Base-by-base conservation (phyloP, 148 eudicot genomes). In the Cornus suecica region DNA sequence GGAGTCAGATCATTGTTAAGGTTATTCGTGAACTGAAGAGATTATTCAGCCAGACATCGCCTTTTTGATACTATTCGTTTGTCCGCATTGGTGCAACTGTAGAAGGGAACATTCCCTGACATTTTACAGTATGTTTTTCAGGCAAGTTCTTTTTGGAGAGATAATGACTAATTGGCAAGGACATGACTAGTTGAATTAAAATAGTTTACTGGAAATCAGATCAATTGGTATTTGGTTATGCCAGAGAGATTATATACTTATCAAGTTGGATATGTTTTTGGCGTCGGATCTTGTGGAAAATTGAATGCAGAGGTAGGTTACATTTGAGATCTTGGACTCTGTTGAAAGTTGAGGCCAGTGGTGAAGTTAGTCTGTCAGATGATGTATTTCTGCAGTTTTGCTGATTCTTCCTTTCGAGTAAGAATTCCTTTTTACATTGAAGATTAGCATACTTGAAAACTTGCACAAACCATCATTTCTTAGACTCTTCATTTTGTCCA, bases 361-460 rank as follows among this genome's bases (percentile, higher is more conserved):
- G 51, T n/a, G 18, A 37, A 48, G n/a, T 66, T 60, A 56, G 8
- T 5, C 13, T 63, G 27, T 63, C 71, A 30, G 73, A 62, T 72
- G 69, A 18, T 76, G 62, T 74, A 74, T 52, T 65, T 80, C 73
- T 81, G 71, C 68, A 51, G 37, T 65, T 72, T 62, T 60, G 74
- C 31, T 29, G 80, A 73, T 76, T 81, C 77, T 81, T 76, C 76
- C 9, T 37, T 64, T 26, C 61, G 69, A 60, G 83, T 77, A 81
- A 81, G 80, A 76, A 45, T 32, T 77, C 74, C 69, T 76, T 45
- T 71, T 37, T 27, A 5, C 41, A 62, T 25, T 4, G 63, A 62
- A 20, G 7, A 22, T 58, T 51, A 29, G 7, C 58, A 24, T 24
- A 37, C 22, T 0, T 74, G 28, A 63, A 74, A 74, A 5, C 32